phyloP scores from a whole-genome alignment of 75 land plant genomes.

The Chamaecyparis obtusa region DNA sequence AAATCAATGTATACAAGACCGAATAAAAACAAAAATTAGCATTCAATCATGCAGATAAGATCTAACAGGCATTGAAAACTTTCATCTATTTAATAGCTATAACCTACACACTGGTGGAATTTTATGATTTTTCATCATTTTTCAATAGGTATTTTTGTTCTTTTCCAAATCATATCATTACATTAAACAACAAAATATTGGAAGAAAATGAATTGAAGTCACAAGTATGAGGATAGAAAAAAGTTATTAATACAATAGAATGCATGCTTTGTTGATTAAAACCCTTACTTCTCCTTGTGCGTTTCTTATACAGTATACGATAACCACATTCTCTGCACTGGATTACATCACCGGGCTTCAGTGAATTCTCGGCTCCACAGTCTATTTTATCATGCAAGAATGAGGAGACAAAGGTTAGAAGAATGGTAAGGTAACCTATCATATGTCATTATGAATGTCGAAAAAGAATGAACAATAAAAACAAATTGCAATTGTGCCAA shows the following conservation, averaged over 20 bases:
- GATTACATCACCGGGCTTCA: slow-evolving; percentile 91
- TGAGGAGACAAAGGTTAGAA: background rate
- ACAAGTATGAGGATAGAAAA: background rate
- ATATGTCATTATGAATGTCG: background rate
- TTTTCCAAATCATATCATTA: background rate
- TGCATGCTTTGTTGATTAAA: background rate
- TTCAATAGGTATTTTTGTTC: background rate
- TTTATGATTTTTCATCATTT: background rate
- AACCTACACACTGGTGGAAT: background rate
- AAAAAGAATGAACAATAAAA: background rate
- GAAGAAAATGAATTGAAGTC: background rate
- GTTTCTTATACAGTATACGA: slow-evolving; percentile 91
- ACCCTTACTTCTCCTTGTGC: slow-evolving; percentile 78
- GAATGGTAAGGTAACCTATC: background rate
- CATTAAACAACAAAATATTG: background rate
- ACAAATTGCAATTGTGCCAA: background rate
- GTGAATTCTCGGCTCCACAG: slow-evolving; percentile 85
- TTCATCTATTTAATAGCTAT: background rate
- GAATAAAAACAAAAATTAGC: background rate
- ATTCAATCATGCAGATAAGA: background rate
- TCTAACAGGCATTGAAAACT: background rate
- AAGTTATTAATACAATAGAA: background rate
- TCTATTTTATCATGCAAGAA: slow-evolving; percentile 31
- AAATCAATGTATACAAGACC: background rate
- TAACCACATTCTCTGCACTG: slow-evolving; percentile 96